Evolutionary conservation across 2,329 filamentous ascomycete species (phyloP), one percentile per base, ranked within the genome.

Genomic region (Emericellopsis atlantica): DNA sequence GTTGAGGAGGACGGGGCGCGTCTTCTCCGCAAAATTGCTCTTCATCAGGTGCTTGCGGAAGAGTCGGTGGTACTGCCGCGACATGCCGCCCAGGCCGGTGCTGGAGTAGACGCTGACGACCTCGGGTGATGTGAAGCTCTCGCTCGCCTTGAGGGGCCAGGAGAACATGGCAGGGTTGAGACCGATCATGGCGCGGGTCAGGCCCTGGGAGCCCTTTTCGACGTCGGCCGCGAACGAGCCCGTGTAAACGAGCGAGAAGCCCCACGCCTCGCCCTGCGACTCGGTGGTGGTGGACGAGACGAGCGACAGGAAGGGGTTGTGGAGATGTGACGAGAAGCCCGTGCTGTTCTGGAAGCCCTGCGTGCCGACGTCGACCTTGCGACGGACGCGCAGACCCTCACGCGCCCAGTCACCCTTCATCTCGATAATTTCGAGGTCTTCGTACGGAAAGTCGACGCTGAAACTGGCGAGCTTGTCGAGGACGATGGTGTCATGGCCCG

Each of bases 221-320:
- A 79, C 67, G n/a, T 75, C 68, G 0, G 71, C 72, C 2, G 67
- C 61, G 48, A 80, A 81, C 1, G 75, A 80, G 2, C 78, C 78
- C 0, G 74, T 75, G 54, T 80, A 82, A 15, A 82, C 62, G 2
- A 81, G 64, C 1, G 74, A 79, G 54, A 81, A 81, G 0, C 76
- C 78, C 66, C 74, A 81, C 6, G 72, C 76, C 32, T 79, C 68
- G 1, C 78, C 78, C 2, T 67, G 63, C 0, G 68, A 67, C 49
- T 82, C 77, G 1, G 76, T 81, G 0, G 77, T 74, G 1, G 60
- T 61, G 0, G 76, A 69, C 4, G 70, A 60, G 0, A 74, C 63
- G 2, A 82, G 55, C 0, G 73, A 66, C 18, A 81, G 62, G 58
- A 81, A 81, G 0, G 77, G 76, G 48, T 82, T 82, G 51, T 80